phyloP scores from a whole-genome alignment of 148 eudicot genomes.

The Limonium bicolor region DNA sequence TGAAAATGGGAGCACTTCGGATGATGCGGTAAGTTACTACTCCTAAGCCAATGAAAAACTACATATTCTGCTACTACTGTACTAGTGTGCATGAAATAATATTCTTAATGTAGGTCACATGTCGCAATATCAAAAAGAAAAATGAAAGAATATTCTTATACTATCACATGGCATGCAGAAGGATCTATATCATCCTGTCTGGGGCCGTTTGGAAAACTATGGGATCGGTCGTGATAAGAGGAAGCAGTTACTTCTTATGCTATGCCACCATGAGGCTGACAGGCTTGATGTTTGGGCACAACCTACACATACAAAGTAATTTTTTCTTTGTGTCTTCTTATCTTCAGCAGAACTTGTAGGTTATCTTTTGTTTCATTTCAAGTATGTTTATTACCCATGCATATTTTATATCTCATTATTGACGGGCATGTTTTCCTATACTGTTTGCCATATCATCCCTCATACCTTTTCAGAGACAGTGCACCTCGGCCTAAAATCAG shows the following conservation, averaged over 20 bases:
- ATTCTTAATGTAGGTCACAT: too few relatives aligned
- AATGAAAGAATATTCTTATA: too few relatives aligned
- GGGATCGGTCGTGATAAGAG: slow-evolving; percentile 65
- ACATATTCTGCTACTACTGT: too few relatives aligned
- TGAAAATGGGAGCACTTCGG: slow-evolving; percentile 56
- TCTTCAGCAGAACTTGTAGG: too few relatives aligned
- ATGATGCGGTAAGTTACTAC: slow-evolving; percentile 62
- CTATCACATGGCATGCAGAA: slow-evolving; percentile 35
- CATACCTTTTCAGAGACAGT: slow-evolving; percentile 40
- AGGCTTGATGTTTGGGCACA: slow-evolving; percentile 99
- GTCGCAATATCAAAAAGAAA: too few relatives aligned
- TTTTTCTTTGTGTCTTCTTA: background rate
- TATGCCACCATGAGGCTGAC: slow-evolving; percentile 94
- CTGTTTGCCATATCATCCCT: too few relatives aligned
- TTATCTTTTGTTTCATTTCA: too few relatives aligned
- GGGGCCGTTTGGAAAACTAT: slow-evolving; percentile 82
- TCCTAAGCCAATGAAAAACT: too few relatives aligned
- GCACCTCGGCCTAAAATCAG: slow-evolving; percentile 57
- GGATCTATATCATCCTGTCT: slow-evolving; percentile 76
- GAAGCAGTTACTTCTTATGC: slow-evolving; percentile 83
- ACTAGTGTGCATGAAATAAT: too few relatives aligned
- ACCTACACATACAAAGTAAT: slow-evolving; percentile 69
- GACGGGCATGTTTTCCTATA: background rate
- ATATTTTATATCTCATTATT: background rate
- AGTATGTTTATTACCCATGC: background rate